Evolutionary conservation across 768 basidiomycete species (phyloP), one percentile per base, ranked within the genome.

Genomic region (Naematelia encephala): DNA sequence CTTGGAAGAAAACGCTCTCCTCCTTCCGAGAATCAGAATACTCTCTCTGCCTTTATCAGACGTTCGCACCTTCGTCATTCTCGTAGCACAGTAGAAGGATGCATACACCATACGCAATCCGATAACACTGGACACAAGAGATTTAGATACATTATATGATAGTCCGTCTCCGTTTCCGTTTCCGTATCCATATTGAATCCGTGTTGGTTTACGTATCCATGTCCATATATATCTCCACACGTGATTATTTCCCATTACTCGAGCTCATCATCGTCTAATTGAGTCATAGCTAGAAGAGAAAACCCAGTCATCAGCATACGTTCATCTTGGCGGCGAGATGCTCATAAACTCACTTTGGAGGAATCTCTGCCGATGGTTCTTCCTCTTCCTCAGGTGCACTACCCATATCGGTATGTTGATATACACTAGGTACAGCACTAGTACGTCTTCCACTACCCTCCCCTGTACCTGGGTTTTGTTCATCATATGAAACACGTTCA

Each of bases 361-460:
- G 72, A 23, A 74, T 71, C 68, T 74, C 68, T 10, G 51, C 39
- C 5, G 51, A 29, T 11, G 8, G 34, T 5, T 61, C 60, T 5
- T 59, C 19, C 12, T 34, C 51, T 13, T 54, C 48, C 34, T 63
- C 56, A 19, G 61, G 58, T 11, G 61, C 27, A 19, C 60, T 57
- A 3, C 62, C 61, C 54, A 64, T 64, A 60, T 74, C 67, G 21
- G 69, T 69, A 57, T 71, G 72, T 46, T 74, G 72, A 44, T 70
- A 70, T 5, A 69, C 64, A 19, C 28, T 54, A 21, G 45, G 42
- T 26, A 30, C 45, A 5, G 45, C 39, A 4, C 55, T 47, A 13
- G 56, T 39, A 12, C 57, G 27, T 29, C 60, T 22, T 3, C 49
- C 45, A 13, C 42, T 54, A 25, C 51, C 60, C 5, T 42, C 50